Conservation (phyloP, 441 rosid species). For the Metrosideros polymorpha region DNA sequence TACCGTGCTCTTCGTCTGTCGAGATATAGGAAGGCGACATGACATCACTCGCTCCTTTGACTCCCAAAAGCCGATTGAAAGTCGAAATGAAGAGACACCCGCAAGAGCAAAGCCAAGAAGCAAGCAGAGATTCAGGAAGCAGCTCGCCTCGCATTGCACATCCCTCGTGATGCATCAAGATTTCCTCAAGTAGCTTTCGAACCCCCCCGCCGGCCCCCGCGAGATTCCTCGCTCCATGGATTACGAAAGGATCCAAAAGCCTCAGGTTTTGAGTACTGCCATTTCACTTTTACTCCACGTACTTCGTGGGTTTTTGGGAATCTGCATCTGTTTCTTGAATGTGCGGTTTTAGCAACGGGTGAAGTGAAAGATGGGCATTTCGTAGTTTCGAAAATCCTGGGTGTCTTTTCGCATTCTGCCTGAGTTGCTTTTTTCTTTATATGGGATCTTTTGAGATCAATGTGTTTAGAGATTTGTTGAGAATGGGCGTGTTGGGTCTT, state of each 20-base stretch:
- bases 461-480: background rate
- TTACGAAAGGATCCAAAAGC: constrained; percentile 68
- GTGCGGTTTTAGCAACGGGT: background rate
- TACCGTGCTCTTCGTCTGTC: background rate
- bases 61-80: background rate
- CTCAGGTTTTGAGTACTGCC: constrained; percentile 29
- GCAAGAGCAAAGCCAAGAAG: background rate
- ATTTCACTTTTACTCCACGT: background rate
- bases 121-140: background rate
- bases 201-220: background rate
- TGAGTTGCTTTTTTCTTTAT: constrained; percentile 14
- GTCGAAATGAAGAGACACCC: background rate
- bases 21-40: background rate
- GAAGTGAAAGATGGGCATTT: background rate
- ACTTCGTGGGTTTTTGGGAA: background rate
- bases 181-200: background rate
- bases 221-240: constrained; percentile 21
- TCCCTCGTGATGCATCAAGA: background rate
- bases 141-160: background rate
- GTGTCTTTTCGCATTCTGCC: background rate
- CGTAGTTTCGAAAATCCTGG: background rate
- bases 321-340: background rate
- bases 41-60: background rate
- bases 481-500: background rate
- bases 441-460: constrained; percentile 12